These are phyloP conservation scores for Alternaria sp. DNA, from an alignment of 2,329 filamentous ascomycete species.

Conservation along the genomic window DNA sequence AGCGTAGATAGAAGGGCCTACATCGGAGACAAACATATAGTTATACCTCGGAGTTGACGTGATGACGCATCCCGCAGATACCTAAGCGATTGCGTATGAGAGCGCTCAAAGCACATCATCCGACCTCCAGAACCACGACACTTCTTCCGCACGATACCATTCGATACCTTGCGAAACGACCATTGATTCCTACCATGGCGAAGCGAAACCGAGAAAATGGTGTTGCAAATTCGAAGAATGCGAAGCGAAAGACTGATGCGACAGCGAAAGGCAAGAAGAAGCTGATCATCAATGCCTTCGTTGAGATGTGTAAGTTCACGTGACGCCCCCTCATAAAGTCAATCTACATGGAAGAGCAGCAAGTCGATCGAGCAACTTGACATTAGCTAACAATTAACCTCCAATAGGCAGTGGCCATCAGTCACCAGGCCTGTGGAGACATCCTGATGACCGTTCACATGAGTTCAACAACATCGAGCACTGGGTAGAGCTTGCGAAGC, in stretches of 20 bases:
- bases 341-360: background rate
- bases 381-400: background rate
- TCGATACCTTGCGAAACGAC: conserved; percentile 8
- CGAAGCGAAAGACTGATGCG: conserved; percentile 16
- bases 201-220: conserved; percentile 18
- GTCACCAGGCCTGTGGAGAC: conserved; percentile 66
- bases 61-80: conserved; percentile 8
- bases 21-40: conserved; percentile 14
- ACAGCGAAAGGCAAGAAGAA: conserved; percentile 38
- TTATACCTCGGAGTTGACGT: background rate
- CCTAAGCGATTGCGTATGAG: conserved; percentile 38
- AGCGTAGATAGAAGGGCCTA: conserved; percentile 6
- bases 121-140: conserved; percentile 10
- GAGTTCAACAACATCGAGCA: conserved; percentile 56
- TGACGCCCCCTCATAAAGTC: background rate
- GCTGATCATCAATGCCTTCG: conserved; percentile 53
- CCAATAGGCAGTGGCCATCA: conserved; percentile 38
- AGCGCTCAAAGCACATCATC: conserved; percentile 37
- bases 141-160: conserved; percentile 26
- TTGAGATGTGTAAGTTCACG: conserved; percentile 47
- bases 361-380: background rate
- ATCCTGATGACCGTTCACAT: conserved; percentile 68
- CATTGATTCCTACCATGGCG: conserved; percentile 1
- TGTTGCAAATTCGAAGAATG: conserved; percentile 24
- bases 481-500: conserved; percentile 48